Evolutionary conservation across 306 rosid species (phyloP).

Genomic region (Ammopiptanthus mongolicus): DNA sequence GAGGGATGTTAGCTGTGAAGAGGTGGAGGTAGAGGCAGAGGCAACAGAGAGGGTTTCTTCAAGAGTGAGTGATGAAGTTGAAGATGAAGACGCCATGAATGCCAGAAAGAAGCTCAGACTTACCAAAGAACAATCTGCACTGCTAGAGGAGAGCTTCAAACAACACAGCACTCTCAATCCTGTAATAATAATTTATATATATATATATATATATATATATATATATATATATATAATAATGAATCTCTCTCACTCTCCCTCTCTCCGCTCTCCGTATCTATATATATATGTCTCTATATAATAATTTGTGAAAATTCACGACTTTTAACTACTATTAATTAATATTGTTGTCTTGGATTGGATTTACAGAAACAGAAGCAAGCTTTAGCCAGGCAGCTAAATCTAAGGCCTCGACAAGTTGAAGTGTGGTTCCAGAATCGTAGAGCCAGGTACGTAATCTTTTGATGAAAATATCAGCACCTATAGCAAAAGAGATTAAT

Average conservation of each 20-base stretch:
- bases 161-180: conserved; percentile 94
- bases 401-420: conserved; percentile 83
- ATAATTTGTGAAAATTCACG: not conserved
- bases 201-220: not conserved
- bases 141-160: conserved; percentile 92
- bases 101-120: conserved; percentile 91
- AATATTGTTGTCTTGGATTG: not conserved
- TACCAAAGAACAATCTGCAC: conserved; percentile 81
- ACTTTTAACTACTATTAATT: not conserved
- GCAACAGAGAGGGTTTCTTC: conserved; percentile 61
- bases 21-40: conserved; percentile 29
- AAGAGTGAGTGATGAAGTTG: conserved; percentile 85
- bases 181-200: conserved; percentile 36
- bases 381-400: conserved; percentile 76
- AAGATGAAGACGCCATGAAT: conserved; percentile 85
- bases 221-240: no score
- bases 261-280: not conserved
- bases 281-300: not conserved
- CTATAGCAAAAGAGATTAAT: not conserved
- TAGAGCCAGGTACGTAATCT: conserved; percentile 70
- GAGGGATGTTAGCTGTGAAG: conserved; percentile 74
- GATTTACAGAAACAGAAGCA: conserved; percentile 83
- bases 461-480: not conserved
- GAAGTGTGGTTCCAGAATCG: conserved; percentile 99
- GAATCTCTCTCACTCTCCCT: not conserved